Evolutionary conservation across 1,284 basidiomycete species (phyloP), one percentile per base, ranked within the genome.

Genomic region (Trametes hirsuta): DNA sequence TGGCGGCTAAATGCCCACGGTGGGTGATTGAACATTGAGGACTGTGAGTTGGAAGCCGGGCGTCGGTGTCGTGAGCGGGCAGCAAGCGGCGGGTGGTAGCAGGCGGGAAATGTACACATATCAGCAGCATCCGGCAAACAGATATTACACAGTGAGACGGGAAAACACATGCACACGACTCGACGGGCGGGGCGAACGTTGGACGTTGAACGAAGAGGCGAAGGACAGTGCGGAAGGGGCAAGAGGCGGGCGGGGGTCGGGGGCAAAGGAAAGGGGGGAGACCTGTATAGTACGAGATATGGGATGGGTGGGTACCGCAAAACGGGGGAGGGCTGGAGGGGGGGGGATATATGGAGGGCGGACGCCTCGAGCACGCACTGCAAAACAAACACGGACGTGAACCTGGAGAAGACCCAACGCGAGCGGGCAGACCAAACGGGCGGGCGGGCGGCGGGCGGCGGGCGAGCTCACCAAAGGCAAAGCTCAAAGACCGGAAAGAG

Each of bases 401-500:
- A 18, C 18, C 18, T 18, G 18, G 18, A 18, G 18, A 18, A 18
- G 1, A 1, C 18, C 41, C 47, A 30, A 42, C 24, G 12, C 18
- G 18, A 18, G 18, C 18, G 18, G 18, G 18, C 21, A 22, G 36
- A 42, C 34, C 14, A 36, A 41, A 15, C 21, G 46, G 37, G 24
- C 22, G 22, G 40, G 42, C 9, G 35, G 24, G 25, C 10, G 24
- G 37, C 35, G 6, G 24, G 46, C 24, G 21, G 9, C 4, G 35
- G 24, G 25, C 10, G 24, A 34, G 30, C 35, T 14, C n/a, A 50
- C 34, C 21, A 40, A 46, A 21, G 47, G 24, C 46, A 49, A 45
- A 40, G 47, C 25, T 49, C 53, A 58, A 21, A 42, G 53, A 37
- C 37, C 24, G 22, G 53, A 57, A 50, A 53, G 36, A 55, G 53